Percentiles rank a stretch among this genome's conserved stretches.
phyloP scores from a whole-genome alignment of 2,329 filamentous ascomycete genomes.

The Ilyonectria robusta region DNA sequence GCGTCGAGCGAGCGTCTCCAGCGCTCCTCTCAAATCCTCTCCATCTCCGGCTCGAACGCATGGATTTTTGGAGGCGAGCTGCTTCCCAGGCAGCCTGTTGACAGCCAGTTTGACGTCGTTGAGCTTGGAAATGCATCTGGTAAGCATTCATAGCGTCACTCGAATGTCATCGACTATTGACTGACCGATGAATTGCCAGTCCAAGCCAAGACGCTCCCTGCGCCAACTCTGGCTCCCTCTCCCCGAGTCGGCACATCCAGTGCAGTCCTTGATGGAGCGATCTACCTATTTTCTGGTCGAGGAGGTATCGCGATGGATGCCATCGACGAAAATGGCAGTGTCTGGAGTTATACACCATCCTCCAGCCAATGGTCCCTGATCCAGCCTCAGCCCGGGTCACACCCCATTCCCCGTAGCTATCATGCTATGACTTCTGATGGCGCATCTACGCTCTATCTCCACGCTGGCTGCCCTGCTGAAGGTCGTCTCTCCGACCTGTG shows the following conservation, averaged over 20 bases:
- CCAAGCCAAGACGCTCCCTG: slow-evolving; percentile 37
- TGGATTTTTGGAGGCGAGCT: slow-evolving; percentile 69
- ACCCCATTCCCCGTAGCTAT: slow-evolving; percentile 68
- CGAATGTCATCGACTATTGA: background rate
- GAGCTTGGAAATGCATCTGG: slow-evolving; percentile 39
- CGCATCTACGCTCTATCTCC: slow-evolving; percentile 66
- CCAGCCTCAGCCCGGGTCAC: slow-evolving; percentile 55
- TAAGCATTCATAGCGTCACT: background rate
- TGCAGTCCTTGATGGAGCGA: slow-evolving; percentile 58
- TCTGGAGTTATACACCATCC: slow-evolving; percentile 68
- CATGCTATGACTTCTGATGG: slow-evolving; percentile 62
- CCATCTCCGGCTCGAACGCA: slow-evolving; percentile 55
- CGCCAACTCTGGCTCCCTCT: slow-evolving; percentile 54
- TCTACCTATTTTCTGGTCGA: slow-evolving; percentile 76
- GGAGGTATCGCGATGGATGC: slow-evolving; percentile 72
- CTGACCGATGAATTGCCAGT: background rate
- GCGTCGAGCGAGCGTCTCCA: slow-evolving; percentile 53
- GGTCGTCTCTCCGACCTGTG: slow-evolving; percentile 73
- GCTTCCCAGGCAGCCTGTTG: slow-evolving; percentile 64
- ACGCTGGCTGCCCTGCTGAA: slow-evolving; percentile 72
- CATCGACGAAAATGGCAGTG: slow-evolving; percentile 68
- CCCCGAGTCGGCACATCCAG: slow-evolving; percentile 71
- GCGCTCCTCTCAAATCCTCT: slow-evolving; percentile 65
- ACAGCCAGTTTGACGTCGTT: slow-evolving; percentile 62
- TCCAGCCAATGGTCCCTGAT: slow-evolving; percentile 61